A percentile compares a stretch with the other conserved stretches of the same genome.
Evolutionary conservation across 2,329 filamentous ascomycete genomes (phyloP).

Genomic region (Daldinia sp.): DNA sequence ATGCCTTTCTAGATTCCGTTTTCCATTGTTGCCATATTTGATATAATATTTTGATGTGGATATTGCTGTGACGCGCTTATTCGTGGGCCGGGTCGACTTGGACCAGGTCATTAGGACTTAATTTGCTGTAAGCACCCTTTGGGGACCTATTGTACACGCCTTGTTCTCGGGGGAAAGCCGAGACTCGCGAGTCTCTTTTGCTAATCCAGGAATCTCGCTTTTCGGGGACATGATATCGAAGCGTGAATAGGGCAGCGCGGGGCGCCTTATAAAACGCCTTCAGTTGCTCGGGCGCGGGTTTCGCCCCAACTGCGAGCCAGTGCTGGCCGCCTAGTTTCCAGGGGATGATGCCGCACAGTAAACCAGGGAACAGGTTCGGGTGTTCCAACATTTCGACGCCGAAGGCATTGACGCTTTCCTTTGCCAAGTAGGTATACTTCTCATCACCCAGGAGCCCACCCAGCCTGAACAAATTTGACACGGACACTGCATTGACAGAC

Average conservation of each 20-base stretch:
- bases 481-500: slow-evolving; percentile 89
- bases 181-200: slow-evolving; percentile 34
- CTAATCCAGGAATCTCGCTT: slow-evolving; percentile 40
- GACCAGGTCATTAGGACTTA: slow-evolving; percentile 12
- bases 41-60: neutral
- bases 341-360: slow-evolving; percentile 81
- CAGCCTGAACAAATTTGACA: slow-evolving; percentile 87
- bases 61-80: neutral
- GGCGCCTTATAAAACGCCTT: slow-evolving; percentile 44
- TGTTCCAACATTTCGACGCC: slow-evolving; percentile 93
- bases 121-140: slow-evolving; percentile 28
- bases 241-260: slow-evolving; percentile 46
- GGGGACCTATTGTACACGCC: slow-evolving; percentile 23
- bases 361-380: slow-evolving; percentile 87
- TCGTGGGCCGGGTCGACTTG: neutral
- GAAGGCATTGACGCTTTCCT: slow-evolving; percentile 84
- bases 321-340: slow-evolving; percentile 75
- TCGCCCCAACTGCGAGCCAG: slow-evolving; percentile 45
- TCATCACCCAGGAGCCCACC: slow-evolving; percentile 75
- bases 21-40: neutral
- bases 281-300: slow-evolving; percentile 11
- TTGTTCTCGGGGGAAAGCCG: slow-evolving; percentile 19
- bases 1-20: slow-evolving; percentile 3
- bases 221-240: slow-evolving; percentile 42
- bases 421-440: slow-evolving; percentile 72